These are phyloP conservation scores for Cyamopsis tetragonoloba DNA, from an alignment of 306 rosid genomes.

Conservation along the genomic window DNA sequence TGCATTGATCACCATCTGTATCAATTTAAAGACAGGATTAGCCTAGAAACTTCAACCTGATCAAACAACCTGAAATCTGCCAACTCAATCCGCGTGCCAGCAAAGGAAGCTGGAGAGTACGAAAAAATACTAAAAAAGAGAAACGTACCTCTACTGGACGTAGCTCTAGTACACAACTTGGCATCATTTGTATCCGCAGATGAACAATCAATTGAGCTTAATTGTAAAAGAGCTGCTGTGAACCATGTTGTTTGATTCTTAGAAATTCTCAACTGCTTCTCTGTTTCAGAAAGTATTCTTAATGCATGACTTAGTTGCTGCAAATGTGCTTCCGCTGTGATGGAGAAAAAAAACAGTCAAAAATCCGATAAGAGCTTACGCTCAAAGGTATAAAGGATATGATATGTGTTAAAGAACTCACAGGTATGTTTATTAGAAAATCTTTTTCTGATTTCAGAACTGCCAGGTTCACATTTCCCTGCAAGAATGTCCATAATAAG, in stretches of 20 bases:
- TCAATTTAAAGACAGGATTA: slow-evolving; percentile 26
- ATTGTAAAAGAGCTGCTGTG: slow-evolving; percentile 80
- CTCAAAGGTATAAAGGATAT: neutral
- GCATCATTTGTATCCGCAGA: slow-evolving; percentile 42
- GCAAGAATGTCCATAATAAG: slow-evolving; percentile 91
- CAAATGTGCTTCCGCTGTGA: slow-evolving; percentile 56
- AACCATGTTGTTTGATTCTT: slow-evolving; percentile 88
- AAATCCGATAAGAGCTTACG: neutral
- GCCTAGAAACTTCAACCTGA: neutral
- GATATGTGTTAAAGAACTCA: slow-evolving; percentile 32
- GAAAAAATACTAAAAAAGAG: neutral
- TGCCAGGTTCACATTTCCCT: slow-evolving; percentile 53
- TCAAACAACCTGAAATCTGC: neutral
- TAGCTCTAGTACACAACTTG: slow-evolving; percentile 39
- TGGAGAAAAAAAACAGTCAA: slow-evolving; percentile 14
- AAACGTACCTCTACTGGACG: slow-evolving; percentile 42
- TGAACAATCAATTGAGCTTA: slow-evolving; percentile 57
- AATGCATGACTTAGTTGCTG: slow-evolving; percentile 71
- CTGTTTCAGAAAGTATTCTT: slow-evolving; percentile 73
- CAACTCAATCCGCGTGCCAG: neutral
- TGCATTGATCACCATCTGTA: slow-evolving; percentile 44
- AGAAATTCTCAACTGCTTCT: slow-evolving; percentile 76
- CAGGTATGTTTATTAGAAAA: slow-evolving; percentile 49
- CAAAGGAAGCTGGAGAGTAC: neutral
- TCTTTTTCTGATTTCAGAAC: slow-evolving; percentile 50